Percentiles rank a stretch among this genome's conserved stretches.
Conservation (phyloP, 345 rosid species). For the Gossypium australe region DNA sequence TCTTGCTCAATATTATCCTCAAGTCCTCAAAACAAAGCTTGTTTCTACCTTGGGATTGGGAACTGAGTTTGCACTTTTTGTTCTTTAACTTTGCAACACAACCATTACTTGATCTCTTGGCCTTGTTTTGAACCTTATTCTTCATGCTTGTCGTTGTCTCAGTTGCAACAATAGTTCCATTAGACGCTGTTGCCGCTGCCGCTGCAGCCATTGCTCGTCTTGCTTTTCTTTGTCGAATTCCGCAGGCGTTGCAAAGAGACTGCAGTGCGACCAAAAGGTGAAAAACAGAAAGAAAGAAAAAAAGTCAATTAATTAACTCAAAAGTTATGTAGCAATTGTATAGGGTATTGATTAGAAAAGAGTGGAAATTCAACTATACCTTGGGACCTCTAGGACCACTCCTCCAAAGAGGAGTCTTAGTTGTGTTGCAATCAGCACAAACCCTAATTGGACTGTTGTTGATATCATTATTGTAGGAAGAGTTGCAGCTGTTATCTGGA, state of each 20-base stretch:
- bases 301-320: not conserved
- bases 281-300: not conserved
- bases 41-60: constrained; percentile 25
- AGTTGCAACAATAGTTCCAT: constrained; percentile 15
- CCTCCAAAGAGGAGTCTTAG: constrained; percentile 97
- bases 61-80: constrained; percentile 29
- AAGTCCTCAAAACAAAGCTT: constrained; percentile 73
- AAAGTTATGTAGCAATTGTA: not conserved
- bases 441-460: constrained; percentile 42
- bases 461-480: constrained; percentile 14
- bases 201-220: constrained; percentile 64
- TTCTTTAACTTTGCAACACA: constrained; percentile 33
- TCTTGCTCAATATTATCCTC: constrained; percentile 56
- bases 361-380: constrained; percentile 34
- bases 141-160: constrained; percentile 14
- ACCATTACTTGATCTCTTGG: constrained; percentile 26
- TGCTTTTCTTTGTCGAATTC: constrained; percentile 89
- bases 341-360: not conserved
- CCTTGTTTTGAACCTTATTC: constrained; percentile 32
- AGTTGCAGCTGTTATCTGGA: constrained; percentile 24
- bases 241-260: constrained; percentile 95
- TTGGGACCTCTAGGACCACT: constrained; percentile 96
- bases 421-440: constrained; percentile 88
- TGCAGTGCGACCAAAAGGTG: constrained; percentile 34
- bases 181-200: constrained; percentile 28